Evolutionary conservation across 2,329 filamentous ascomycete genomes (phyloP).

Genomic region (Epichloe brachyelytri): DNA sequence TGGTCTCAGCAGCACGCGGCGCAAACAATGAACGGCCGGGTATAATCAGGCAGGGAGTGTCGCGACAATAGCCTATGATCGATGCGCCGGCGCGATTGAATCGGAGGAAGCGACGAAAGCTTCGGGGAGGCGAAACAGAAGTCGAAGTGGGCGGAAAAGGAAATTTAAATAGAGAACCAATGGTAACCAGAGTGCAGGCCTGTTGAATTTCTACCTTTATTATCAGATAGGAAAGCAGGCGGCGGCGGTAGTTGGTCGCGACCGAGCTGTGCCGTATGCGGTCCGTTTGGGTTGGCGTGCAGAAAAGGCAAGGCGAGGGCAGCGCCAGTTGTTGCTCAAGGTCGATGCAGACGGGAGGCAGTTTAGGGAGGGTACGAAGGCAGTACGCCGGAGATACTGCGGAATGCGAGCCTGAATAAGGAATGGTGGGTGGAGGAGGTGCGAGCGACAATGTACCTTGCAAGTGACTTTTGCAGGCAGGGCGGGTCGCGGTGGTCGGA

Average conservation of each 20-base stretch:
- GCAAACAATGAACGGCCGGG: slow-evolving; percentile 1
- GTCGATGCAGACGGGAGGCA: neutral
- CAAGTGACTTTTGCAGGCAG: slow-evolving; percentile 12
- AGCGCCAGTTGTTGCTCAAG: neutral
- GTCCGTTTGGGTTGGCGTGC: neutral
- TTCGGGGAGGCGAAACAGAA: neutral
- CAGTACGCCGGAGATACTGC: slow-evolving; percentile 1
- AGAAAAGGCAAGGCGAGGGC: neutral
- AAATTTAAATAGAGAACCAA: neutral
- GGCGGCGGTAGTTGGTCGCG: slow-evolving; percentile 7
- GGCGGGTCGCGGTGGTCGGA: slow-evolving; percentile 6
- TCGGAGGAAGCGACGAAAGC: neutral
- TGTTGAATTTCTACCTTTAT: neutral
- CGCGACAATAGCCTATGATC: neutral
- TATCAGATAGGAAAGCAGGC: neutral
- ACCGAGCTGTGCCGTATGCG: slow-evolving; percentile 5
- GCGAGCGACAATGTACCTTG: slow-evolving; percentile 3
- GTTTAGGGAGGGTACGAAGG: neutral
- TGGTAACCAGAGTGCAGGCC: neutral
- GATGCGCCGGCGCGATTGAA: slow-evolving; percentile 4
- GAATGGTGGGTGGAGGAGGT: neutral
- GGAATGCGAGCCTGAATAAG: neutral
- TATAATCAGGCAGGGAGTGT: neutral
- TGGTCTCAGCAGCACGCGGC: neutral
- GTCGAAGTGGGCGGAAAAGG: neutral